Base-by-base conservation (phyloP, 208 protist genomes). In the Leishmania mexicana region DNA sequence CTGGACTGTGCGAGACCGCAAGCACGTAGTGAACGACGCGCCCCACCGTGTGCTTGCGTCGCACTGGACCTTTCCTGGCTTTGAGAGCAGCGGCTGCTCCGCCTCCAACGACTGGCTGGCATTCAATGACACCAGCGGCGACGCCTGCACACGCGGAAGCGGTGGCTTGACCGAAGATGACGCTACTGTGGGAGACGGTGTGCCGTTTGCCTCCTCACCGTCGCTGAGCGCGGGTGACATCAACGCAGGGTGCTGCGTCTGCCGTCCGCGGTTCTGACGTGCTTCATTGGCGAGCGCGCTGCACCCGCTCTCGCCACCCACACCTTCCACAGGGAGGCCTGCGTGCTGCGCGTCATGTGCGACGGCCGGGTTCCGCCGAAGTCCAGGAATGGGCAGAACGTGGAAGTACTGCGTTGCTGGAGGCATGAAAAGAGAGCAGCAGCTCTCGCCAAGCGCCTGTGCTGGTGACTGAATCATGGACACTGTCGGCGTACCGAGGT, bases 401-500 rank as follows among this genome's bases (percentile, higher is more conserved):
- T 82, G 78, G 13, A 85, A 62, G 78, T 79, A 82, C 53, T 68
- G 78, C 74, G 73, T 58, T 6, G 74, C 13, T 3, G 62, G 72
- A 3, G 64, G 62, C 58, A 82, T 64, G 38, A 81, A n/a, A 38
- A 82, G 74, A 24, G 82, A 85, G 65, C 64, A 81, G n/a, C 78
- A 85, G 54, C 82, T 85, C 19, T 82, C 62, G 28, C 76, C 76
- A 21, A 81, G 58, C 40, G 78, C 78, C 64, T 78, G 82, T 10
- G 74, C 78, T 3, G 78, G 60, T 5, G 78, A 79, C 62, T 79
- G 78, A 47, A 82, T 85, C 8, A 82, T 68, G 3, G 82, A 82
- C 24, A 81, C 82, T 6, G 82, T 79, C n/a, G 82, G 82, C 2
- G 78, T 85, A 38, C 82, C 82, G 38, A 85, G 47, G 64, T 65